Evolutionary conservation across 2,329 filamentous ascomycete species (phyloP), one percentile per base, ranked within the genome.

Genomic region (Scorias spongiosa): DNA sequence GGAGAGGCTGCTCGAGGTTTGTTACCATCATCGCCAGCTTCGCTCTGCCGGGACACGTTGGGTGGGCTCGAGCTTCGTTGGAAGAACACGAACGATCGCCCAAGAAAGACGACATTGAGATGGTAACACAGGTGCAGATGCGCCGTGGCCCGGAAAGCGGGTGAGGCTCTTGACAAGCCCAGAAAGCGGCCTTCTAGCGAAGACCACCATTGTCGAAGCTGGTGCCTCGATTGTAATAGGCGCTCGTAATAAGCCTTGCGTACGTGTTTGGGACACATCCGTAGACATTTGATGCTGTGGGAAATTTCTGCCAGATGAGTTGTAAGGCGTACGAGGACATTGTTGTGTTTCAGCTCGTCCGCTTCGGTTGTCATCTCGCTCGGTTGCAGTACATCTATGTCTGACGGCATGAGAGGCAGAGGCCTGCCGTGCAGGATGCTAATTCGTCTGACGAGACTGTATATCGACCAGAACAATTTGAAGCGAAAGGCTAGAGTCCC

Each of bases 341-440:
- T 36, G 32, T 36, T 36, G 9, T 36, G 32, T 9, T 15, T 36
- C 32, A 36, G 15, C 12, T 36, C 32, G 32, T 36, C 32, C 12
- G 32, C 15, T 9, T 12, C 11, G 11, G 32, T 36, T 36, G 42
- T 30, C 6, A 55, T 63, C 44, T 58, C 54, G 42, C 32, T 36
- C 2, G 73, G 74, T 43, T 71, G 56, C 17, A 72, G 69, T 2
- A 68, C 70, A 50, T 76, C 74, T 14, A 76, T 67, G 46, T 76
- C 72, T 9, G 63, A 59, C 34, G 66, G 65, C 2, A 67, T 62
- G 36, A 76, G 67, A 2, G 74, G 75, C n/a, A 67, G 60, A 5
- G 74, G 72, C 7, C 73, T 63, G 30, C 72, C 71, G 46, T 77
- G 72, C 30, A 75, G 67, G 41, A 74, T 74, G 36, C 71, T 70